Percentiles rank a stretch among this genome's conserved stretches.
phyloP scores from a whole-genome alignment of 2,329 filamentous ascomycete genomes.

The Rutstroemia sp. region DNA sequence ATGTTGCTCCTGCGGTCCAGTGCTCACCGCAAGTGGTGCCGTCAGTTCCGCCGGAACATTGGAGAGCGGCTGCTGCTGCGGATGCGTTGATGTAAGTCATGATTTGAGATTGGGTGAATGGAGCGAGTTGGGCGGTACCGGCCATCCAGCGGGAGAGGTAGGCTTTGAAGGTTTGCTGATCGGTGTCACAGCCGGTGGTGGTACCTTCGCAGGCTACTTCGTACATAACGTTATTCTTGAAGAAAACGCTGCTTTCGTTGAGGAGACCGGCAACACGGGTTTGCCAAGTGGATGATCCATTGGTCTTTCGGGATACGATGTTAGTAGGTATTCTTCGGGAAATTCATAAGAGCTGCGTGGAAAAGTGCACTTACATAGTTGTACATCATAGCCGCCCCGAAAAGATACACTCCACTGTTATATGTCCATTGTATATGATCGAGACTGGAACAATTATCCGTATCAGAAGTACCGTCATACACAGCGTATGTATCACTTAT shows the following conservation, averaged over 20 bases:
- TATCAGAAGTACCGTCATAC: slow-evolving; percentile 52
- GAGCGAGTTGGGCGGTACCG: slow-evolving; percentile 54
- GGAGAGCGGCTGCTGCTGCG: slow-evolving; percentile 45
- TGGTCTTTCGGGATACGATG: slow-evolving; percentile 15
- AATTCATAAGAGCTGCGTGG: neutral
- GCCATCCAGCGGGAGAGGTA: slow-evolving; percentile 56
- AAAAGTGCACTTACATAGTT: slow-evolving; percentile 37
- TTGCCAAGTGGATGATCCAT: slow-evolving; percentile 40
- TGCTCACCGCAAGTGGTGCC: slow-evolving; percentile 52
- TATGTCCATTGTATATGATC: slow-evolving; percentile 60
- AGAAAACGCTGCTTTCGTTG: slow-evolving; percentile 45
- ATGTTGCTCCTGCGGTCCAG: slow-evolving; percentile 47
- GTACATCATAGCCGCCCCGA: slow-evolving; percentile 43
- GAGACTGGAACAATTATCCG: slow-evolving; percentile 48
- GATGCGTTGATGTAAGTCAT: slow-evolving; percentile 47
- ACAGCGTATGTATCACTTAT: slow-evolving; percentile 47
- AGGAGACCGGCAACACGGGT: slow-evolving; percentile 49
- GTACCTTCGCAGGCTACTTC: slow-evolving; percentile 54
- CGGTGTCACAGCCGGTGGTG: slow-evolving; percentile 50
- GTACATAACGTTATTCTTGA: slow-evolving; percentile 51
- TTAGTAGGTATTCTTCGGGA: neutral
- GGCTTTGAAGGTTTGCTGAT: slow-evolving; percentile 57
- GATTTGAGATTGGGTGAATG: slow-evolving; percentile 46
- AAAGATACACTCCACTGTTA: slow-evolving; percentile 59
- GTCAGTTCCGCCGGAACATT: slow-evolving; percentile 41